Evolutionary conservation across 768 basidiomycete genomes (phyloP), one percentile per base, ranked within the genome.

Genomic region (Mycena filopes): DNA sequence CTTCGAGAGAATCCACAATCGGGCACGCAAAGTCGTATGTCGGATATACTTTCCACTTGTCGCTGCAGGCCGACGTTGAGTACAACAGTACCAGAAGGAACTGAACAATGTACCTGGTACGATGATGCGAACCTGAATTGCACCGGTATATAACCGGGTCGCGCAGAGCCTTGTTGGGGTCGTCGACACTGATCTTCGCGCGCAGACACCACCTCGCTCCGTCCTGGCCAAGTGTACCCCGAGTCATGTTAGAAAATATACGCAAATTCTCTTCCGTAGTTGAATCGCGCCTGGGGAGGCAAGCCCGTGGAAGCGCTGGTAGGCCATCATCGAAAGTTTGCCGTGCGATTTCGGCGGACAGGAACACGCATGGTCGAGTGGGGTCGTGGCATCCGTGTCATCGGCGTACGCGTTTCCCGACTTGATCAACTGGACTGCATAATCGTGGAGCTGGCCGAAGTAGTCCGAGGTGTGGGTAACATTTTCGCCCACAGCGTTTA

Each of bases 21-120:
- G 98, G 98, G 77, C 98, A 99, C 5, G 96, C 95, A 75, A 99
- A 97, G 78, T 99, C 98, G 78, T 99, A 99, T 38, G 95, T 99
- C 9, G 98, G 98, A 77, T 99, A 99, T 46, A 98, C 88, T 78
- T 96, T 98, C 95, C 95, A 99, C 78, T 92, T 93, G 62, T 88
- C 86, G 11, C 95, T 96, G 60, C 29, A 29, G 25, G 36, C 15
- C 20, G 26, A 36, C 16, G 40, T 70, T 21, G 65, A 53, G 20
- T 42, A 56, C 26, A 15, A 10, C 28, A 47, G 18, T 40, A 20
- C 48, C 62, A 11, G 46, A 8, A 21, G 21, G 50, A 59, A 40
- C 36, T 47, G 55, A 36, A 36, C 6, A 36, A 70, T 84, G 58
- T 81, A 95, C 92, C 96, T 95, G 50, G 97, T 99, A 61, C 96